Base-by-base conservation (phyloP, 306 rosid species). In the Morella rubra region DNA sequence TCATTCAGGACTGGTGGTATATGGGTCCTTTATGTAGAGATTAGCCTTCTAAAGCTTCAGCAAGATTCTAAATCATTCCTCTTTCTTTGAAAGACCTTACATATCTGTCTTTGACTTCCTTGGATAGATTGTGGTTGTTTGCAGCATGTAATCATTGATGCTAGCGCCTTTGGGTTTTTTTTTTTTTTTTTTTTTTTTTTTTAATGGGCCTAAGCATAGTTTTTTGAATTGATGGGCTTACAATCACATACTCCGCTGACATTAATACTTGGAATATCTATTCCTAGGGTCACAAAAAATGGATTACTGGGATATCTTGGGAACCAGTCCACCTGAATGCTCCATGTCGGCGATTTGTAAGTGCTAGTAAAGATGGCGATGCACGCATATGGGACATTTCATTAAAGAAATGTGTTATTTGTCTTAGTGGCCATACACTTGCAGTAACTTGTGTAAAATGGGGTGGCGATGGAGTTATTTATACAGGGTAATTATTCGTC, bases 291-390 rank as follows among this genome's bases (percentile, higher is more conserved):
- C 99, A 95, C 86, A 95, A 95, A 81, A 91, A 92, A 84, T 95
- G 95, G 92, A 92, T 95, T 74, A 90, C 96, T 55, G 99, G 99
- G 60, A 83, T 95, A 80, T 85, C 97, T n/a, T 95, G 99, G 99
- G 99, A 95, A 83, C 99, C 97, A 6, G 78, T 85, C 81, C 99
- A 95, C 85, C 81, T 95, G 46, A 89, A 46, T 84, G 84, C 93
- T 85, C 97, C 97, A 50, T 88, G 97, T 58, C 92, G 96, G 64
- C 97, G 97, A 49, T 92, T 92, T 86, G 99, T 92, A 44, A 90
- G 97, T 87, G 92, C 99, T 79, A 90, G 97, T 85, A 92, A 92
- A 84, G 99, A 92, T 86, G 99, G 99, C 61, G 97, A 89, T 84
- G 97, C 99, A 79, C 97, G 99, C 64, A 84, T 92, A 73, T 95